Evolutionary conservation across 1,284 basidiomycete species (phyloP).

Genomic region (Trichosporon faecale): DNA sequence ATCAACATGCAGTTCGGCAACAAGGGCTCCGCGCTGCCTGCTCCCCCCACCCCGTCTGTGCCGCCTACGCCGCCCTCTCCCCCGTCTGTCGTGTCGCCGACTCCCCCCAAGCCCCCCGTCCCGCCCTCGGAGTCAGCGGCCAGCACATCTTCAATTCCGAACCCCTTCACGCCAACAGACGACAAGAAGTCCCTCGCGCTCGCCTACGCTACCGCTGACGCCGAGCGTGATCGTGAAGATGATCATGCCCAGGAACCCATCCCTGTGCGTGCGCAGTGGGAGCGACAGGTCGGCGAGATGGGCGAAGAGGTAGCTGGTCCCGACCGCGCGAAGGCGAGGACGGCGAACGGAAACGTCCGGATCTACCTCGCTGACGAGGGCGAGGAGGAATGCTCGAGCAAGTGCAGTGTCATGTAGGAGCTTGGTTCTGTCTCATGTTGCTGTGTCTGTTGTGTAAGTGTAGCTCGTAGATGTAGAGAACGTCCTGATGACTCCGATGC

Average conservation of each 20-base stretch:
- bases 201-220: not conserved
- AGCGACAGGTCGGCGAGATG: not conserved
- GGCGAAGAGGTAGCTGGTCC: not conserved
- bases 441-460: too few relatives aligned
- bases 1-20: too few relatives aligned
- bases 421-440: too few relatives aligned
- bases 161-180: not conserved
- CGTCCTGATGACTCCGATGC: too few relatives aligned
- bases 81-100: too few relatives aligned
- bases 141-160: not conserved
- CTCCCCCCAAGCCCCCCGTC: not conserved
- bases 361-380: not conserved
- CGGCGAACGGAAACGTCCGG: not conserved
- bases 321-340: not conserved
- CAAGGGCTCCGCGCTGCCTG: too few relatives aligned
- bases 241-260: not conserved
- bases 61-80: too few relatives aligned
- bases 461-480: too few relatives aligned
- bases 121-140: not conserved
- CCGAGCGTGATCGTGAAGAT: not conserved
- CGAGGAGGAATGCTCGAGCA: not conserved
- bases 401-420: not conserved
- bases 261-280: not conserved
- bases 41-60: too few relatives aligned
- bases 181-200: not conserved